phyloP scores from a whole-genome alignment of 2,329 filamentous ascomycete species.

The Talaromyces sp. region DNA sequence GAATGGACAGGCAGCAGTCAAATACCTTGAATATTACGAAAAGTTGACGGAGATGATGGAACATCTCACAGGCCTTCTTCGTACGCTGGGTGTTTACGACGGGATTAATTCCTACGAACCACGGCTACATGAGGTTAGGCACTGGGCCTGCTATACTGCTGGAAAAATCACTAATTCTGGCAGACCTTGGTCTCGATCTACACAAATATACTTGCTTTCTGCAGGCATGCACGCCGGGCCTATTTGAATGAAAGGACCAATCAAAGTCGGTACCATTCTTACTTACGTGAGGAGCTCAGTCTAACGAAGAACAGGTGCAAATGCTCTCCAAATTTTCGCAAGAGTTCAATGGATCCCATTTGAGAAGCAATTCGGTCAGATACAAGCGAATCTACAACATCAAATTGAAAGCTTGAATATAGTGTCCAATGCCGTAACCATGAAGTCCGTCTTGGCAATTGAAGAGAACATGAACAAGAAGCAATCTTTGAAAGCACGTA shows the following conservation, averaged over 20 bases:
- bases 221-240: slow-evolving; percentile 2
- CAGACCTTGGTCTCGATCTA: slow-evolving; percentile 13
- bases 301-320: not conserved
- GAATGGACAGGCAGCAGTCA: slow-evolving; percentile 10
- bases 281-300: too few species aligned
- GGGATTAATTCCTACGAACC: not conserved
- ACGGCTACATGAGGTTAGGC: not conserved
- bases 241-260: not conserved
- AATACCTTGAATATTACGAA: slow-evolving; percentile 14
- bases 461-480: not conserved
- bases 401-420: slow-evolving; percentile 4
- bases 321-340: slow-evolving; percentile 1
- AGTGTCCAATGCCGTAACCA: not conserved
- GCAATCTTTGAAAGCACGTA: not conserved
- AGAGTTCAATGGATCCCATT: slow-evolving; percentile 14
- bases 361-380: slow-evolving; percentile 14
- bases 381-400: slow-evolving; percentile 8
- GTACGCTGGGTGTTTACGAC: not conserved
- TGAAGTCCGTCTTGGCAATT: slow-evolving; percentile 8
- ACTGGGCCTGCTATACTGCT: not conserved
- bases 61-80: not conserved
- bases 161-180: not conserved
- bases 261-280: too few species aligned
- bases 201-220: slow-evolving; percentile 11
- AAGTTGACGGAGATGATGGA: slow-evolving; percentile 15